Evolutionary conservation across 257 asterid genomes (phyloP).

Genomic region (Datura wrightii): DNA sequence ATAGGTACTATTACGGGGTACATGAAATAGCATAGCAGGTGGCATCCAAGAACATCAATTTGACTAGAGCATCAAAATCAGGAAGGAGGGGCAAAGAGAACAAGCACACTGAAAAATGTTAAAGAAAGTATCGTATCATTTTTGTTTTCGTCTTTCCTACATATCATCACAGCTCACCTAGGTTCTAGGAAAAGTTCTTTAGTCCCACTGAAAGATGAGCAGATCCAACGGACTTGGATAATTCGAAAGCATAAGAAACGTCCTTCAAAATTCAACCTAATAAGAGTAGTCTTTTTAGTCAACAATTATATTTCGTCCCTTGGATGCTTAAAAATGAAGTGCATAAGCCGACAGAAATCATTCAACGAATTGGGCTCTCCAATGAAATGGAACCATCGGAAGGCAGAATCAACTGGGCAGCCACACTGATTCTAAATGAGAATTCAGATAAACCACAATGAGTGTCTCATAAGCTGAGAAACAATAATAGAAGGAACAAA

Average conservation of each 20-base stretch:
- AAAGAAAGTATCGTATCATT: not conserved
- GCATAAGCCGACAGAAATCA: not conserved
- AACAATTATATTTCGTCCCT: not conserved
- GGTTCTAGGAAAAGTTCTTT: conserved; percentile 10
- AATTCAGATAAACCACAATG: not conserved
- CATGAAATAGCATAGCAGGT: not conserved
- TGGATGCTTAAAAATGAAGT: not conserved
- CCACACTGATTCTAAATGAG: not conserved
- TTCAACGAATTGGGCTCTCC: conserved; percentile 8
- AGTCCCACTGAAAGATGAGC: conserved; percentile 12
- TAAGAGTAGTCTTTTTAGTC: not conserved
- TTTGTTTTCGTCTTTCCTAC: not conserved
- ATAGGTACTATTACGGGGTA: not conserved
- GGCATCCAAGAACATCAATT: conserved; percentile 3
- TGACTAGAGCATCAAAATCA: not conserved
- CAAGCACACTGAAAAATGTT: not conserved
- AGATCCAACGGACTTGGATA: not conserved
- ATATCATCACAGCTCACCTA: conserved; percentile 7
- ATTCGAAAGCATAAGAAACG: not conserved
- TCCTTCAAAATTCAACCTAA: conserved; percentile 1
- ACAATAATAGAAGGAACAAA: too few relatives aligned
- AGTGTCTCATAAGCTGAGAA: not conserved
- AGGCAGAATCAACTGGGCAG: not conserved
- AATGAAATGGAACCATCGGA: conserved; percentile 4
- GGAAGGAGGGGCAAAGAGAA: conserved; percentile 2